These are phyloP conservation scores for Tremellales sp. DNA, from an alignment of 1,284 basidiomycete genomes.

Conservation along the genomic window DNA sequence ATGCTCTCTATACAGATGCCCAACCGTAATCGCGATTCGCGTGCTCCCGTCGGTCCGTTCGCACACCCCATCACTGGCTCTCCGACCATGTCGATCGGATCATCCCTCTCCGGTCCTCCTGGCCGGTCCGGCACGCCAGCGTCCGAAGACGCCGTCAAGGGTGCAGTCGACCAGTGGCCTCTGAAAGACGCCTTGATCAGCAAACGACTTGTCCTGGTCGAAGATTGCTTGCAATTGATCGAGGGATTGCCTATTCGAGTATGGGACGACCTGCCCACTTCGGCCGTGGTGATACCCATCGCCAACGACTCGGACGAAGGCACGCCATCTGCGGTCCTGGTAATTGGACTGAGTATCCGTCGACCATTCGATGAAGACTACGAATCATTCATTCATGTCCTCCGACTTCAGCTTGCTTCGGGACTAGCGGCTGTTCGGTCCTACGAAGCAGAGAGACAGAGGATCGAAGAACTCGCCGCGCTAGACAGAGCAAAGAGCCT, in stretches of 20 bases:
- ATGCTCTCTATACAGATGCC: constrained; percentile 9
- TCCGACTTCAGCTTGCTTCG: constrained; percentile 37
- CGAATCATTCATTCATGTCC: constrained; percentile 34
- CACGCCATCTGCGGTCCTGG: constrained; percentile 38
- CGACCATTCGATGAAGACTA: constrained; percentile 45
- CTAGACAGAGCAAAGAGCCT: constrained; percentile 48
- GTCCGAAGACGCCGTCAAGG: constrained; percentile 6
- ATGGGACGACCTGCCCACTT: constrained; percentile 45
- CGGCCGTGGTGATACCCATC: constrained; percentile 48
- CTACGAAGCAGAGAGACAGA: constrained; percentile 43
- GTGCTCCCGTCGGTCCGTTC: constrained; percentile 1
- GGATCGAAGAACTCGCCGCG: constrained; percentile 46
- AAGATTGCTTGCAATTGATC: constrained; percentile 38
- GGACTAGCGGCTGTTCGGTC: constrained; percentile 41
- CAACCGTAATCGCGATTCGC: constrained; percentile 5
- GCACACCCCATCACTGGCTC: constrained; percentile 19
- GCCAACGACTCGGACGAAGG: constrained; percentile 38
- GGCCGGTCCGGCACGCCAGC: not conserved
- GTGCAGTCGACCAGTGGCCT: constrained; percentile 30
- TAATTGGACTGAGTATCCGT: constrained; percentile 46
- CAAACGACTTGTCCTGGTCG: constrained; percentile 34
- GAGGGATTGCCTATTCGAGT: constrained; percentile 36
- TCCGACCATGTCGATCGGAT: constrained; percentile 32
- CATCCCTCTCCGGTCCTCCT: constrained; percentile 16
- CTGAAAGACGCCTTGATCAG: constrained; percentile 34